These are phyloP conservation scores for Acorus calamus DNA, from an alignment of 106 monocot genomes.

Conservation along the genomic window DNA sequence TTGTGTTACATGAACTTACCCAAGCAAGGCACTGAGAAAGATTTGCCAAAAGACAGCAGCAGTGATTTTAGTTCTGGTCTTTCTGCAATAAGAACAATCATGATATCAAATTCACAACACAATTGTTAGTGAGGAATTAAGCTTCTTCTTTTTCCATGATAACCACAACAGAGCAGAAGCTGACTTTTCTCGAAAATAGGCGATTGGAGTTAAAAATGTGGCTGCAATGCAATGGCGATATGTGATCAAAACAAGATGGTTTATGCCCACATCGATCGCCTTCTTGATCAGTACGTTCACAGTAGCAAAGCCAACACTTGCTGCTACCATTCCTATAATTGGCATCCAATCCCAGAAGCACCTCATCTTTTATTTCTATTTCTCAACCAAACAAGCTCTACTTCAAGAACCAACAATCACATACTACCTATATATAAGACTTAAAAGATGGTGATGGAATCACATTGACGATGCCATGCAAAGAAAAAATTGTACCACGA, in stretches of 20 bases:
- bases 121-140: too few relatives aligned
- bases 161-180: not conserved
- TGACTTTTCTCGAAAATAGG: constrained; percentile 14
- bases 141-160: too few relatives aligned
- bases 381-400: too few relatives aligned
- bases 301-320: constrained; percentile 3
- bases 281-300: constrained; percentile 19
- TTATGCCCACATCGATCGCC: constrained; percentile 8
- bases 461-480: too few relatives aligned
- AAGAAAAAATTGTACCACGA: too few relatives aligned
- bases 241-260: constrained; percentile 8
- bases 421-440: too few relatives aligned
- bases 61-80: constrained; percentile 12
- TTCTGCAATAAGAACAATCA: not conserved
- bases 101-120: not conserved
- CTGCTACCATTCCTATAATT: constrained; percentile 1
- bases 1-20: constrained; percentile 1
- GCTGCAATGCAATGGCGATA: constrained; percentile 10
- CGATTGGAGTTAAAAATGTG: constrained; percentile 7
- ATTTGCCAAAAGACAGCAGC: constrained; percentile 2
- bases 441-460: too few relatives aligned
- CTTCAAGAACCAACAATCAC: too few relatives aligned
- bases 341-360: constrained; percentile 2
- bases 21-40: constrained; percentile 17
- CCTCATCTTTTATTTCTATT: too few relatives aligned